Evolutionary conservation across 169 alveolate genomes (phyloP).

Genomic region (Eimeria tenella): DNA sequence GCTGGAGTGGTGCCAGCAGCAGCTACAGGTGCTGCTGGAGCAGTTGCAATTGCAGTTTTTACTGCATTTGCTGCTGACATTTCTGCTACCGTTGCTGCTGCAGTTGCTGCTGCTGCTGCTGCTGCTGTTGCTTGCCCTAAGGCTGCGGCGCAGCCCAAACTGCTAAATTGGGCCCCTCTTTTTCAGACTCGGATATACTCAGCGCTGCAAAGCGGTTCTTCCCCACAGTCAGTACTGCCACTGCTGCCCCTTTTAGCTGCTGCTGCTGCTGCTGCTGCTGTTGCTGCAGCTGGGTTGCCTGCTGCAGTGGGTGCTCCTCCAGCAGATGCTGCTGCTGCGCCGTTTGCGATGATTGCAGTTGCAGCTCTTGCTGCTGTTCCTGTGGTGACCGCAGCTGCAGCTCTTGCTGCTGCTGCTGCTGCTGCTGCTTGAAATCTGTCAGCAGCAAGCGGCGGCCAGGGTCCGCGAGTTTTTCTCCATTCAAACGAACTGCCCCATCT

Average conservation of each 20-base stretch:
- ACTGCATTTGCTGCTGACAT: background rate
- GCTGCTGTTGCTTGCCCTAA: background rate
- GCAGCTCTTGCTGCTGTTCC: background rate
- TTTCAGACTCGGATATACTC: background rate
- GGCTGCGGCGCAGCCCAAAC: background rate
- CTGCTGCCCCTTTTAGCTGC: background rate
- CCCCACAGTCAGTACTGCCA: background rate
- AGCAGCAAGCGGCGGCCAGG: background rate
- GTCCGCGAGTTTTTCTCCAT: background rate
- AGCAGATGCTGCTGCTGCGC: no score
- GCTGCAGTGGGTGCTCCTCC: no score
- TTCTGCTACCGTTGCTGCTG: background rate
- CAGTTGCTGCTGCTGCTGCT: background rate
- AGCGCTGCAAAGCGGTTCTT: background rate
- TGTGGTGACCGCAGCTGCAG: background rate
- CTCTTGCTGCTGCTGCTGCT: background rate
- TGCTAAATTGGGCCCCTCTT: background rate
- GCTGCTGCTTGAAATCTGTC: conserved; percentile 16
- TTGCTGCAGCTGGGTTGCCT: no score
- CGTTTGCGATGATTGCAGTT: background rate
- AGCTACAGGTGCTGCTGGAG: background rate
- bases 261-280: no score
- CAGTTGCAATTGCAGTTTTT: background rate
- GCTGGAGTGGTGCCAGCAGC: background rate
- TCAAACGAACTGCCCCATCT: background rate